Percentiles rank a stretch among this genome's conserved stretches.
phyloP scores from a whole-genome alignment of 441 rosid genomes.

The Iberis amara region DNA sequence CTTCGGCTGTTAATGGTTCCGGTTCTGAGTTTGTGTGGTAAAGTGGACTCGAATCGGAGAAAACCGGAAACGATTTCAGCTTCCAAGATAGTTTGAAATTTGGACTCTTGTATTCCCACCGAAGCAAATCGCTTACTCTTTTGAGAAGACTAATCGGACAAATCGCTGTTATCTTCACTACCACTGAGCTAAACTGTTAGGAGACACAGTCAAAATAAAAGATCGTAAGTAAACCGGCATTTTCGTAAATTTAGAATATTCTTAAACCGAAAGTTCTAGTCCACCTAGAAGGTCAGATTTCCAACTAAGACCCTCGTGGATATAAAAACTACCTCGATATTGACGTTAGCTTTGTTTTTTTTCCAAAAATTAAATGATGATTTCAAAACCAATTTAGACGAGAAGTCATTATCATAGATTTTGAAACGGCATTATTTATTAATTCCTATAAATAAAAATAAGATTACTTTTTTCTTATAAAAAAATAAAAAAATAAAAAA shows the following conservation, averaged over 20 bases:
- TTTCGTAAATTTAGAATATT: conserved; percentile 20
- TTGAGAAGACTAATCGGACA: conserved; percentile 51
- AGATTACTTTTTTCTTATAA: too few relatives aligned
- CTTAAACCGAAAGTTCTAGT: conserved; percentile 16
- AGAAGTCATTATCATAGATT: neutral
- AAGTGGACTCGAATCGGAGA: conserved; percentile 58
- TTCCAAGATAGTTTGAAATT: conserved; percentile 68
- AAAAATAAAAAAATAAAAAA: too few relatives aligned
- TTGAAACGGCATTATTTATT: too few relatives aligned
- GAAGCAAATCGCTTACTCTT: conserved; percentile 56
- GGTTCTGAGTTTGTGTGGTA: conserved; percentile 63
- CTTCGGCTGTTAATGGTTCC: conserved; percentile 49
- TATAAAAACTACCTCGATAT: conserved; percentile 21
- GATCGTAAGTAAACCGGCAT: neutral
- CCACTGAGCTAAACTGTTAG: conserved; percentile 63
- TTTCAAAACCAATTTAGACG: neutral
- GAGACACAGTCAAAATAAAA: neutral
- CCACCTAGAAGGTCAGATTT: conserved; percentile 14
- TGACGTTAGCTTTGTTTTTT: conserved; percentile 12
- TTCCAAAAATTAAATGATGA: neutral
- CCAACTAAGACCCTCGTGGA: conserved; percentile 18
- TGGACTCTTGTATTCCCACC: conserved; percentile 66
- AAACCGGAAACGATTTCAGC: conserved; percentile 47
- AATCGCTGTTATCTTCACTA: conserved; percentile 65
- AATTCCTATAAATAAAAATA: too few relatives aligned